Conservation (phyloP, 2,329 filamentous ascomycete genomes). For the Aspergillus carbonarius region DNA sequence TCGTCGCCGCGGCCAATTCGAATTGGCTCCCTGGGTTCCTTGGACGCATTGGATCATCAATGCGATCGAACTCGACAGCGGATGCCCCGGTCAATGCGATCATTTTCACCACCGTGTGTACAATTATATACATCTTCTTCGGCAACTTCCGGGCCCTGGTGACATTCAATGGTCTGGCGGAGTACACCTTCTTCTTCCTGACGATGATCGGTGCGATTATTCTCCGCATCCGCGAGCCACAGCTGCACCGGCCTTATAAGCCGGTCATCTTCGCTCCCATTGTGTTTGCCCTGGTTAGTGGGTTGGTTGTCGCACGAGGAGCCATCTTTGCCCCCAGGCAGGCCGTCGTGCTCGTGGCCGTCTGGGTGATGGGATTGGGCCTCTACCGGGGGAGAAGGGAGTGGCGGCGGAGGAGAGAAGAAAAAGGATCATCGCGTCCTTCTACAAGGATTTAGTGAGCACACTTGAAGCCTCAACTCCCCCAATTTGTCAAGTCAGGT, state of each 20-base stretch:
- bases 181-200: slow-evolving; percentile 18
- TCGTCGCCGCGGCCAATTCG: slow-evolving; percentile 13
- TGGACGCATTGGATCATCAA: not conserved
- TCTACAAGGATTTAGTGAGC: too few relatives aligned
- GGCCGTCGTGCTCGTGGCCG: slow-evolving; percentile 4
- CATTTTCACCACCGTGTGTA: slow-evolving; percentile 9
- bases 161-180: slow-evolving; percentile 18
- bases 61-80: not conserved
- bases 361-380: slow-evolving; percentile 12
- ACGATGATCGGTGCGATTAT: slow-evolving; percentile 15
- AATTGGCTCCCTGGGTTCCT: slow-evolving; percentile 16
- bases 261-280: slow-evolving; percentile 7
- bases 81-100: slow-evolving; percentile 18
- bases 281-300: slow-evolving; percentile 12
- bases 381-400: slow-evolving; percentile 7
- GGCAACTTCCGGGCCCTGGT: slow-evolving; percentile 17
- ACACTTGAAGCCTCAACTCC: too few relatives aligned
- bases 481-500: too few relatives aligned
- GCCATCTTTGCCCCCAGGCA: slow-evolving; percentile 15
- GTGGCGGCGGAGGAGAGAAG: not conserved
- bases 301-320: slow-evolving; percentile 11
- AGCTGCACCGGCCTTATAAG: slow-evolving; percentile 14
- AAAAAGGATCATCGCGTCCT: too few relatives aligned
- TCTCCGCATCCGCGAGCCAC: slow-evolving; percentile 14
- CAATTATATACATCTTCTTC: slow-evolving; percentile 15